Evolutionary conservation across 805 yeast species (phyloP).

Genomic region (Grigorovia humatica): DNA sequence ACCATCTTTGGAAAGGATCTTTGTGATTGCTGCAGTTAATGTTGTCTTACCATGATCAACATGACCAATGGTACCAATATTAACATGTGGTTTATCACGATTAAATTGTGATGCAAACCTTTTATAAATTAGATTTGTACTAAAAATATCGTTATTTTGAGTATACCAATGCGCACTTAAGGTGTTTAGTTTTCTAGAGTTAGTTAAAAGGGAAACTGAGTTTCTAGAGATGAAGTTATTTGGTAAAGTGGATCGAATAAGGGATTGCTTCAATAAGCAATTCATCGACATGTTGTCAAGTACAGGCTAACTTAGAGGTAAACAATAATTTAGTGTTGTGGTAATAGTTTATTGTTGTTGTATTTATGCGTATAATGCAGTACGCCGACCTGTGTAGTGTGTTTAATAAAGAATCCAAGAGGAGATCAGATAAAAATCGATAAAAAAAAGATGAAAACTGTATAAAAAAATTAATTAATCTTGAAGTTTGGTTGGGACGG

Average conservation of each 20-base stretch:
- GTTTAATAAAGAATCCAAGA: too few species aligned
- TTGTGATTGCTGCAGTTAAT: conserved; percentile 96
- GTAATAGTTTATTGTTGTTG: too few species aligned
- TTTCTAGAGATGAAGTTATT: too few species aligned
- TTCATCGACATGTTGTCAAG: not conserved
- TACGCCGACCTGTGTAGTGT: too few species aligned
- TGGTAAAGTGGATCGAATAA: not conserved
- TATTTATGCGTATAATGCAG: too few species aligned
- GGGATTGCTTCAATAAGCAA: not conserved
- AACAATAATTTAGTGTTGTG: too few species aligned
- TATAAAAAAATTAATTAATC: too few species aligned
- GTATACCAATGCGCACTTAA: conserved; percentile 61
- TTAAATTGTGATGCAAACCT: conserved; percentile 44
- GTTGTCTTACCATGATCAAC: conserved; percentile 99
- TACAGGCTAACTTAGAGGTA: not conserved
- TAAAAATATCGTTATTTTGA: conserved; percentile 52
- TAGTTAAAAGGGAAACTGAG: not conserved
- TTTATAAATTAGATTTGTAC: not conserved
- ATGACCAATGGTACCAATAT: conserved; percentile 97
- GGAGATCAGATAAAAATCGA: too few species aligned
- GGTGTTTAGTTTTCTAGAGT: conserved; percentile 32
- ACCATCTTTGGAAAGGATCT: conserved; percentile 75
- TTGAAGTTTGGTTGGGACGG: too few species aligned
- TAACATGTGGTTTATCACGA: conserved; percentile 93
- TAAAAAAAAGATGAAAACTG: too few species aligned